Percentiles rank a stretch among this genome's conserved stretches.
These are phyloP conservation scores for Acrodontium crateriforme DNA, from an alignment of 2,329 filamentous ascomycete genomes.

Conservation along the genomic window DNA sequence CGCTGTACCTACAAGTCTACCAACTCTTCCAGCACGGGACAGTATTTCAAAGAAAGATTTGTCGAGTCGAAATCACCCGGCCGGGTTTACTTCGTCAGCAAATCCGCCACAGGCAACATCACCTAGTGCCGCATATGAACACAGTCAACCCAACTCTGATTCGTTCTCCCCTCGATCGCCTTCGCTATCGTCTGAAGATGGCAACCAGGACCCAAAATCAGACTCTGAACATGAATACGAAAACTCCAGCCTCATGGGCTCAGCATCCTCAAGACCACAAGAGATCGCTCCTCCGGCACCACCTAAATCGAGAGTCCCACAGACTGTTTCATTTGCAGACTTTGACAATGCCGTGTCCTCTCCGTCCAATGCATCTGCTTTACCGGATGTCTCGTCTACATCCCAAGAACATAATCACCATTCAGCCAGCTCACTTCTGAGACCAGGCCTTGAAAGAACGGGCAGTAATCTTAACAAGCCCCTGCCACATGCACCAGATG, in stretches of 20 bases:
- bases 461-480: conserved; percentile 47
- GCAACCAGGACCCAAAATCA: too few species aligned
- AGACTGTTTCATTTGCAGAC: conserved; percentile 21
- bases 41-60: too few species aligned
- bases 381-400: conserved; percentile 3
- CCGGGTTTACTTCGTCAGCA: too few species aligned
- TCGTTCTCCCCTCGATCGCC: too few species aligned
- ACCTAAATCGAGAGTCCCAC: conserved; percentile 53
- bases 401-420: conserved; percentile 8
- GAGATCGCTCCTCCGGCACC: conserved; percentile 49
- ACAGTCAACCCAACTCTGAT: conserved; percentile 23
- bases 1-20: conserved; percentile 1
- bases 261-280: conserved; percentile 30
- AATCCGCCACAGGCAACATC: too few species aligned
- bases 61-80: too few species aligned
- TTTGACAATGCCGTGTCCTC: conserved; percentile 20
- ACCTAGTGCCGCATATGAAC: conserved; percentile 38
- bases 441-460: conserved; percentile 22
- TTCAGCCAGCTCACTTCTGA: conserved; percentile 9
- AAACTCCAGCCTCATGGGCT: conserved; percentile 16
- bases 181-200: too few species aligned
- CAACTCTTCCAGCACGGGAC: too few species aligned
- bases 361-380: conserved; percentile 8
- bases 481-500: conserved; percentile 26
- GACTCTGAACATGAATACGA: conserved; percentile 32